A percentile compares a stretch with the other conserved stretches of the same genome.
These are phyloP conservation scores for Ustilago hordei DNA, from an alignment of 1,284 basidiomycete species.

Conservation along the genomic window DNA sequence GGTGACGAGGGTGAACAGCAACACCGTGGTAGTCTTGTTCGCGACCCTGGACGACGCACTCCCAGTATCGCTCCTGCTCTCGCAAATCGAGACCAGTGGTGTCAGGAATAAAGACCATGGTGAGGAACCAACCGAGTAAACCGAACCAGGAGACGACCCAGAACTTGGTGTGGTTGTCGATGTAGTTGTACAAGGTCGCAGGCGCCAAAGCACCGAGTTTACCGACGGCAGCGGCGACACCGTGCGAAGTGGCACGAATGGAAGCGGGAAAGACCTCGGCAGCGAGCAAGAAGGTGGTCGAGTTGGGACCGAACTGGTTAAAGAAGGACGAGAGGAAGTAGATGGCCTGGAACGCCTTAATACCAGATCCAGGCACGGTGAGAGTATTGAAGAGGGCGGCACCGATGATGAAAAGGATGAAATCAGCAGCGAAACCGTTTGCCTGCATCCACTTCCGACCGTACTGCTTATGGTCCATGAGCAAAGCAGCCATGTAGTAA, in stretches of 20 bases:
- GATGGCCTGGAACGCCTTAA: constrained; percentile 72
- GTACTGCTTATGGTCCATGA: constrained; percentile 74
- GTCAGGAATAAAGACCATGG: constrained; percentile 72
- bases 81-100: constrained; percentile 74
- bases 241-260: constrained; percentile 70
- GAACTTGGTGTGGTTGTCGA: constrained; percentile 71
- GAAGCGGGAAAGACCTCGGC: constrained; percentile 70
- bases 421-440: constrained; percentile 72
- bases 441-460: constrained; percentile 72
- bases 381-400: constrained; percentile 70
- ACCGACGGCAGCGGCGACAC: constrained; percentile 69
- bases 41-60: constrained; percentile 72
- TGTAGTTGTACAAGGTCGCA: constrained; percentile 70
- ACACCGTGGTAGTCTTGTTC: constrained; percentile 73
- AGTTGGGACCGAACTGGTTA: constrained; percentile 74
- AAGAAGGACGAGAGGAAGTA: constrained; percentile 74
- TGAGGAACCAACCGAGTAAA: constrained; percentile 72
- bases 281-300: constrained; percentile 69
- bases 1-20: constrained; percentile 73
- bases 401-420: constrained; percentile 71
- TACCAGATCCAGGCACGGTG: constrained; percentile 61
- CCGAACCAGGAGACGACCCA: constrained; percentile 74
- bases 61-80: constrained; percentile 75
- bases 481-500: constrained; percentile 74
- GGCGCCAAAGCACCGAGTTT: constrained; percentile 70